Evolutionary conservation across 2,329 filamentous ascomycete genomes (phyloP).

Genomic region (Madurella fahalii): DNA sequence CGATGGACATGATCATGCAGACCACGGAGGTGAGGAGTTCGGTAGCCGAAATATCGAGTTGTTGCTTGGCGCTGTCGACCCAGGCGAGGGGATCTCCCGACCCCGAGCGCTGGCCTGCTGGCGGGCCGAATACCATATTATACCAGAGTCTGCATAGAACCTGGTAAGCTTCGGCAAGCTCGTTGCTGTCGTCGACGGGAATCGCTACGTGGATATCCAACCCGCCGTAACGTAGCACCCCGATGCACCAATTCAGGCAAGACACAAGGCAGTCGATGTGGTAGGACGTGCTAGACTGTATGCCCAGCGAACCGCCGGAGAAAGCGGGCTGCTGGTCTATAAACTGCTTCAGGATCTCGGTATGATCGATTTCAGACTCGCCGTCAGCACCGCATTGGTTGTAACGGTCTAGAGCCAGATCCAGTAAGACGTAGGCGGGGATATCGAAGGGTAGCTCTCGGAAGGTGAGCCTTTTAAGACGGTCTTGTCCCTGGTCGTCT

Average conservation of each 20-base stretch:
- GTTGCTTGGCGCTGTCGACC: conserved; percentile 3
- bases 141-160: conserved; percentile 18
- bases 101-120: not conserved
- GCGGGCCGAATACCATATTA: not conserved
- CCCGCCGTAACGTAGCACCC: not conserved
- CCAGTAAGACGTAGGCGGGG: conserved; percentile 10
- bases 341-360: conserved; percentile 11
- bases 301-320: not conserved
- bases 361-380: not conserved
- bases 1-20: conserved; percentile 17
- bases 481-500: not conserved
- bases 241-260: conserved; percentile 12
- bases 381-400: conserved; percentile 7
- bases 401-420: conserved; percentile 9
- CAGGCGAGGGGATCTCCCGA: not conserved
- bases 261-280: conserved; percentile 3
- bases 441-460: conserved; percentile 10
- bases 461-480: not conserved
- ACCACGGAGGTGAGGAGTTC: conserved; percentile 17
- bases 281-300: not conserved
- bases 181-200: not conserved
- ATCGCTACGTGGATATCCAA: not conserved
- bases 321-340: conserved; percentile 12
- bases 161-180: not conserved
- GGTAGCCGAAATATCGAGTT: conserved; percentile 18